phyloP scores from a whole-genome alignment of 23 red algal species.

The Gracilaria gracilis region DNA sequence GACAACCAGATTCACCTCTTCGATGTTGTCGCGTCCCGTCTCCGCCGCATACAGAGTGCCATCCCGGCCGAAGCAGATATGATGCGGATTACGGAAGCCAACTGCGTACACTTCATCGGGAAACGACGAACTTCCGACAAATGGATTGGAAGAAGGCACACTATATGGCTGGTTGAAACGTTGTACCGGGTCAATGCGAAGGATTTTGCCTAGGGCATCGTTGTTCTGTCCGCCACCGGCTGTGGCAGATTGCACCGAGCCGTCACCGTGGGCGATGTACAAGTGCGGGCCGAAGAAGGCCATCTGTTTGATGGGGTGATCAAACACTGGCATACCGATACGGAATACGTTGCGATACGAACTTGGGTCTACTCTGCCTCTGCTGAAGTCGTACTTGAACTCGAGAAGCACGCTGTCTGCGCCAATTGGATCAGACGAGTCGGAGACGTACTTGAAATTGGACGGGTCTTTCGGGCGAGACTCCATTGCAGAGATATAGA shows the following conservation, averaged over 20 bases:
- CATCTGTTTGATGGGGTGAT: constrained; percentile 68
- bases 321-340: constrained; percentile 51
- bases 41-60: constrained; percentile 39
- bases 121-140: not conserved
- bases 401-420: constrained; percentile 53
- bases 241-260: constrained; percentile 57
- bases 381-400: constrained; percentile 18
- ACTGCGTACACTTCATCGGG: constrained; percentile 41
- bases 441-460: constrained; percentile 47
- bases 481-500: constrained; percentile 58
- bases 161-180: not conserved
- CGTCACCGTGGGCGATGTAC: constrained; percentile 52
- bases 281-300: constrained; percentile 35
- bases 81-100: constrained; percentile 58
- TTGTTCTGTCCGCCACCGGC: constrained; percentile 59
- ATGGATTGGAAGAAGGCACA: constrained; percentile 34
- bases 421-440: constrained; percentile 21
- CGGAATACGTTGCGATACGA: constrained; percentile 47
- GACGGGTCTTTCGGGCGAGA: constrained; percentile 1
- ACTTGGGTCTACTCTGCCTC: not conserved
- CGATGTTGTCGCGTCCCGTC: constrained; percentile 52
- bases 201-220: constrained; percentile 55
- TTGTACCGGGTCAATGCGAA: constrained; percentile 52
- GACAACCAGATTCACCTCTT: constrained; percentile 38
- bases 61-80: constrained; percentile 45